A percentile compares a stretch with the other conserved stretches of the same genome.
These are phyloP conservation scores for Galerina sulciceps DNA, from an alignment of 768 basidiomycete genomes.

Conservation along the genomic window DNA sequence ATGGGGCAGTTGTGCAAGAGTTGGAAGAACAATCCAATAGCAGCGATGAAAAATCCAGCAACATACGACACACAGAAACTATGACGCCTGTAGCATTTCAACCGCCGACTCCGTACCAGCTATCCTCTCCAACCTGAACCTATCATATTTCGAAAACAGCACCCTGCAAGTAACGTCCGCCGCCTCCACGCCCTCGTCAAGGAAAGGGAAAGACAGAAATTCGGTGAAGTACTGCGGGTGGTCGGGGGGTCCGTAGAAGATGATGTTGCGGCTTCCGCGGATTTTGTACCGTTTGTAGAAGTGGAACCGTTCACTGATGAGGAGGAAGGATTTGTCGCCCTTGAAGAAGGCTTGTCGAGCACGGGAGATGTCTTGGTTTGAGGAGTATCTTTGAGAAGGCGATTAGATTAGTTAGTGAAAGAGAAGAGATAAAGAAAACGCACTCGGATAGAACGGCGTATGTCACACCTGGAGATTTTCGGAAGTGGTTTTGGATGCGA, in stretches of 20 bases:
- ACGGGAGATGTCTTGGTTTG: conserved; percentile 92
- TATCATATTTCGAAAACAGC: conserved; percentile 88
- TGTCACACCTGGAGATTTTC: conserved; percentile 68
- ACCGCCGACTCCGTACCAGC: conserved; percentile 57
- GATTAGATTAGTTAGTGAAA: conserved; percentile 2
- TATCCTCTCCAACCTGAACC: conserved; percentile 86
- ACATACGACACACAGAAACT: background rate
- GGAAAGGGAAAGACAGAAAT: conserved; percentile 87
- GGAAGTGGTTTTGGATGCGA: conserved; percentile 85
- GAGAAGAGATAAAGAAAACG: conserved; percentile 19
- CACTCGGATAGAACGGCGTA: conserved; percentile 93
- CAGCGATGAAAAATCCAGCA: background rate
- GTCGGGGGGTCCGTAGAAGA: conserved; percentile 93
- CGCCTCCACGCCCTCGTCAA: conserved; percentile 85
- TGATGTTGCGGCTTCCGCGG: conserved; percentile 87
- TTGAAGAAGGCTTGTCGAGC: conserved; percentile 93
- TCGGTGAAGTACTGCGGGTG: conserved; percentile 94
- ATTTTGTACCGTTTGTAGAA: conserved; percentile 97
- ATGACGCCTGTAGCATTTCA: conserved; percentile 43
- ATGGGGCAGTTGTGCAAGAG: no score
- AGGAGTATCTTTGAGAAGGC: conserved; percentile 69
- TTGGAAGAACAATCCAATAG: background rate
- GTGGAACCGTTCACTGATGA: conserved; percentile 97
- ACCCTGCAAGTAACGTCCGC: conserved; percentile 84
- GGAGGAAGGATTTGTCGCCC: conserved; percentile 82